Base-by-base conservation (phyloP, 352 stramenopile species). In the Phytopythium montanum region DNA sequence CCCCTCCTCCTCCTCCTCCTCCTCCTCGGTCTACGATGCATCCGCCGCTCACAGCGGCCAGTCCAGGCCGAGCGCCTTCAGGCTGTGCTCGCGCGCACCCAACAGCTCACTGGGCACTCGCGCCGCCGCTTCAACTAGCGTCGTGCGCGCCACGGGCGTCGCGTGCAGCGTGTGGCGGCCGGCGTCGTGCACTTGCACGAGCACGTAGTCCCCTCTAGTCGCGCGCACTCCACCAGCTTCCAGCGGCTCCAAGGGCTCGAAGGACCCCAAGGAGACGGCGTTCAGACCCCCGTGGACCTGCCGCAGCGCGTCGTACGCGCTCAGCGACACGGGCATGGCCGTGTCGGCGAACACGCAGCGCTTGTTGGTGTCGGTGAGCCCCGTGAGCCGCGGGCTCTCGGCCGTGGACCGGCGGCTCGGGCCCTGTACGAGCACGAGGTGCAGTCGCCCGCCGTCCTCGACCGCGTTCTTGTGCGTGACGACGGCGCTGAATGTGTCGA, bases 391-490 rank as follows among this genome's bases (percentile, higher is more conserved):
- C 5, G 78, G 75, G 34, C 78, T 70, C 23, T 82, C 76, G 25
- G 87, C 73, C 13, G 66, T 92, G 34, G 81, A 96, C 33, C 89
- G 87, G 28, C 89, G 83, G 64, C 88, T 97, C 1, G 85, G 60
- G 29, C 97, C 97, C 71, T 99, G 96, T 1, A 99, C 88, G n/a
- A 99, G 80, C 33, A 99, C 94, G 25, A 99, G 66, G 59, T 98
- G 89, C 33, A 98, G 78, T 16, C 88, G 90, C 36, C 97, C 96
- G 42, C 94, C 76, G 72, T 99, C 92, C 56, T 97, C 87, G 10
- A 87, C 69, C 25, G 69, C 56, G 54, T 98, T 98, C 69, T 98
- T 98, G 44, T 65, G 60, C 51, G 96, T 93, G 1, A 98, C 89
- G 19, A 97, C 80, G 9, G 84, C 68, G 39, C 92, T 90, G 72